Percentiles rank a stretch among this genome's conserved stretches.
phyloP scores from a whole-genome alignment of 2,329 filamentous ascomycete species.

The Aspergillus piperis region DNA sequence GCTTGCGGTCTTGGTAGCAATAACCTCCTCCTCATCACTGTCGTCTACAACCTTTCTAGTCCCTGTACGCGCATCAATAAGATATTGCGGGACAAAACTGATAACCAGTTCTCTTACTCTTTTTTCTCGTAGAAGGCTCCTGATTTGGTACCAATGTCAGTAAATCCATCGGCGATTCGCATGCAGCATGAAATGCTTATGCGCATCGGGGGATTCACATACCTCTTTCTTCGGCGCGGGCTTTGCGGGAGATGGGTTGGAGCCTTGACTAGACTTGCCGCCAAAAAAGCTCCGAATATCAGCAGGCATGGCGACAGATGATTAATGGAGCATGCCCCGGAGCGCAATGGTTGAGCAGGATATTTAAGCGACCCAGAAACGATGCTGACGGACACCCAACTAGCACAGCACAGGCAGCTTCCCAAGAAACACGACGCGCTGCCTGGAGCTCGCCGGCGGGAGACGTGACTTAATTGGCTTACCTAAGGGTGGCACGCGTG shows the following conservation, averaged over 20 bases:
- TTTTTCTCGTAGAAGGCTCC: constrained; percentile 31
- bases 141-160: neutral
- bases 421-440: constrained; percentile 32
- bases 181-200: neutral
- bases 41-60: constrained; percentile 75
- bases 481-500: constrained; percentile 24
- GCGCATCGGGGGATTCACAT: constrained; percentile 24
- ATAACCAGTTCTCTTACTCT: constrained; percentile 30
- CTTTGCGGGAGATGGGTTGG: constrained; percentile 51
- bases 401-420: constrained; percentile 2
- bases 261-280: constrained; percentile 65
- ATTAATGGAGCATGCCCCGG: constrained; percentile 5
- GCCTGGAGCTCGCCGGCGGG: constrained; percentile 13
- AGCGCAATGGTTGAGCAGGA: neutral
- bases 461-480: constrained; percentile 28
- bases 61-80: constrained; percentile 30
- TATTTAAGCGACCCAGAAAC: neutral
- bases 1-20: constrained; percentile 38
- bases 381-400: neutral
- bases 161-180: neutral
- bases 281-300: constrained; percentile 94
- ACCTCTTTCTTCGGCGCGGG: constrained; percentile 48
- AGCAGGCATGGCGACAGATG: constrained; percentile 62
- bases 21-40: constrained; percentile 69
- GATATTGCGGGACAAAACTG: neutral